Evolutionary conservation across 1,139 yeast species (phyloP).

Genomic region (Diutina pseudorugosa): DNA sequence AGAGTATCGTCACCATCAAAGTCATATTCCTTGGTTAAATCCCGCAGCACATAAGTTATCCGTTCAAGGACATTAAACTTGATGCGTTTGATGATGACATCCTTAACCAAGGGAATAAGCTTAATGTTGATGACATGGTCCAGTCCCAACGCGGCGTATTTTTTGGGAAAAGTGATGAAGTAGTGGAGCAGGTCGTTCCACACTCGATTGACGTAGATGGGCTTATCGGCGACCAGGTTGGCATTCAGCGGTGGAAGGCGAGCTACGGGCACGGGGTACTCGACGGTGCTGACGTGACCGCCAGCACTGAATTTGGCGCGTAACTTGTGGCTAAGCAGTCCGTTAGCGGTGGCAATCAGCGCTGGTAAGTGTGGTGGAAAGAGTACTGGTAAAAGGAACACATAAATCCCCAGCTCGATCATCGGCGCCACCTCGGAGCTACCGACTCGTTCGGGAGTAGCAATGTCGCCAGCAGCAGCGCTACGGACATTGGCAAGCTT

Average conservation of each 20-base stretch:
- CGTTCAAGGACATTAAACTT: slow-evolving; percentile 64
- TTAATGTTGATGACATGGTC: slow-evolving; percentile 52
- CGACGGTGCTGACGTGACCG: slow-evolving; percentile 15
- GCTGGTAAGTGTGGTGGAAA: slow-evolving; percentile 69
- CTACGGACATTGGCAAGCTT: slow-evolving; percentile 15
- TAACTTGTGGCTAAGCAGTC: slow-evolving; percentile 25
- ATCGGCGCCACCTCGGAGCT: not conserved
- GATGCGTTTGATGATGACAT: slow-evolving; percentile 57
- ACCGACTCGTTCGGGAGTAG: not conserved
- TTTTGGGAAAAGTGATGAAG: slow-evolving; percentile 65
- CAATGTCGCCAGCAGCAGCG: slow-evolving; percentile 9
- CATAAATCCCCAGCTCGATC: slow-evolving; percentile 55
- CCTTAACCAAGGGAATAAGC: slow-evolving; percentile 60
- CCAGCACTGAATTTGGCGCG: slow-evolving; percentile 9
- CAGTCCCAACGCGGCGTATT: slow-evolving; percentile 55
- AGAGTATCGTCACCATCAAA: slow-evolving; percentile 38
- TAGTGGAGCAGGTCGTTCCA: slow-evolving; percentile 79
- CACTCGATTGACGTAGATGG: slow-evolving; percentile 67
- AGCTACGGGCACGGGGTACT: slow-evolving; percentile 41
- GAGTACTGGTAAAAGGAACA: slow-evolving; percentile 60
- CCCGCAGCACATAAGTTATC: slow-evolving; percentile 49
- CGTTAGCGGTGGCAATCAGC: slow-evolving; percentile 45
- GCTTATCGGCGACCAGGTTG: slow-evolving; percentile 61
- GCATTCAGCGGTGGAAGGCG: slow-evolving; percentile 78
- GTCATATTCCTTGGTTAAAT: slow-evolving; percentile 42